Percentiles rank a stretch among this genome's conserved stretches.
Conservation (phyloP, 441 rosid genomes). For the Populus hybrid region DNA sequence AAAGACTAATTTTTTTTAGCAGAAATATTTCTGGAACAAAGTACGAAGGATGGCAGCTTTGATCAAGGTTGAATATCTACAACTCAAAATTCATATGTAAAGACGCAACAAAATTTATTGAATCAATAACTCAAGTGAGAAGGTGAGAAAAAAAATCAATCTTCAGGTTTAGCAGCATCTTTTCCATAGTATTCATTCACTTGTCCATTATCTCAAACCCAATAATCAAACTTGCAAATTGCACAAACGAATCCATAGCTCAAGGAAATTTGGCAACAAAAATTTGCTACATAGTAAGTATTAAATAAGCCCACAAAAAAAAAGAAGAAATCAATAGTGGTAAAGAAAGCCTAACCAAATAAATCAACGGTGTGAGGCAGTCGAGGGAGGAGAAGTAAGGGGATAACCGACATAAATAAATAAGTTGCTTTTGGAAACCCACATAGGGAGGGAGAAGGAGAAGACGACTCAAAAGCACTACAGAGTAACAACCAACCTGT, state of each 20-base stretch:
- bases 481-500: neutral
- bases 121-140: neutral
- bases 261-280: too few relatives aligned
- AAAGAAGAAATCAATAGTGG: too few relatives aligned
- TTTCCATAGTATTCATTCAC: too few relatives aligned
- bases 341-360: neutral
- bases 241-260: too few relatives aligned
- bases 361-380: neutral
- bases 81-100: neutral
- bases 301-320: too few relatives aligned
- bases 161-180: too few relatives aligned
- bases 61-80: neutral
- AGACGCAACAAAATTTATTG: too few relatives aligned
- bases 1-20: neutral
- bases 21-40: neutral
- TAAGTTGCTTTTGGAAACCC: neutral
- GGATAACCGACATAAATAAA: neutral
- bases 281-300: too few relatives aligned
- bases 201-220: too few relatives aligned
- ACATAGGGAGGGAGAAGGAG: neutral
- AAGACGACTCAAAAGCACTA: neutral
- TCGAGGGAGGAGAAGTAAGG: neutral
- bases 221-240: too few relatives aligned
- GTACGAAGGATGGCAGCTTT: neutral
- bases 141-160: too few relatives aligned